Conservation (phyloP, 768 basidiomycete genomes). For the Myochromella boudieri region DNA sequence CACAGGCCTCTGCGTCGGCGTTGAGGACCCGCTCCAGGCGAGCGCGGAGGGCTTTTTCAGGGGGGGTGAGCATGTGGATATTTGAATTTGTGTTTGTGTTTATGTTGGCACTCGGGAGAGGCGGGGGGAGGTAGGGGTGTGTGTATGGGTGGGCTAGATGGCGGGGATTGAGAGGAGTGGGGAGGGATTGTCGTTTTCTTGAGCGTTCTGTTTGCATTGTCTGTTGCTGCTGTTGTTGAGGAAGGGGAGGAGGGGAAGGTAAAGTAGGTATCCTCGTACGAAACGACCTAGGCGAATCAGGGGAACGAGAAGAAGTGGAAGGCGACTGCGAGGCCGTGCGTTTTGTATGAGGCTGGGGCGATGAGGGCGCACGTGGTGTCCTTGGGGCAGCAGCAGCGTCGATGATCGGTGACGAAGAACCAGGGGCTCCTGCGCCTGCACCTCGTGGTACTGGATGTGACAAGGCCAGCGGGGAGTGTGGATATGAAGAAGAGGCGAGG, state of each 20-base stretch:
- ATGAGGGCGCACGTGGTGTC: neutral
- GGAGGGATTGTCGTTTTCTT: conserved; percentile 13
- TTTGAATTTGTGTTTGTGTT: neutral
- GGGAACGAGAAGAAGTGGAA: neutral
- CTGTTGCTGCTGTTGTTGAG: too few relatives aligned
- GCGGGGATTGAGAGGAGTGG: conserved; percentile 13
- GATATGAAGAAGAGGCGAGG: conserved; percentile 22
- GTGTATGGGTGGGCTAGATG: too few relatives aligned
- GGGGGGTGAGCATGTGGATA: conserved; percentile 37
- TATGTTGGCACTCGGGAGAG: too few relatives aligned
- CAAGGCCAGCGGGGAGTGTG: too few relatives aligned
- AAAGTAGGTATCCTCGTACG: too few relatives aligned
- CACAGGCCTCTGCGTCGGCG: conserved; percentile 5
- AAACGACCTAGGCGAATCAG: too few relatives aligned
- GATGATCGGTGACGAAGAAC: neutral
- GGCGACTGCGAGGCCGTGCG: conserved; percentile 7
- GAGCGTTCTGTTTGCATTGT: neutral
- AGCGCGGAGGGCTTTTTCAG: conserved; percentile 52
- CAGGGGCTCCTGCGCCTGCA: too few relatives aligned
- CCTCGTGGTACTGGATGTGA: too few relatives aligned
- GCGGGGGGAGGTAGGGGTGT: too few relatives aligned
- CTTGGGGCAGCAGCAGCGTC: neutral
- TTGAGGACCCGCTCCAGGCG: conserved; percentile 52
- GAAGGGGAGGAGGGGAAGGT: conserved; percentile 5
- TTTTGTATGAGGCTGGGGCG: conserved; percentile 7